Evolutionary conservation across 31 red algal species (phyloP).

Genomic region (Pterothamnion heteromorphum): DNA sequence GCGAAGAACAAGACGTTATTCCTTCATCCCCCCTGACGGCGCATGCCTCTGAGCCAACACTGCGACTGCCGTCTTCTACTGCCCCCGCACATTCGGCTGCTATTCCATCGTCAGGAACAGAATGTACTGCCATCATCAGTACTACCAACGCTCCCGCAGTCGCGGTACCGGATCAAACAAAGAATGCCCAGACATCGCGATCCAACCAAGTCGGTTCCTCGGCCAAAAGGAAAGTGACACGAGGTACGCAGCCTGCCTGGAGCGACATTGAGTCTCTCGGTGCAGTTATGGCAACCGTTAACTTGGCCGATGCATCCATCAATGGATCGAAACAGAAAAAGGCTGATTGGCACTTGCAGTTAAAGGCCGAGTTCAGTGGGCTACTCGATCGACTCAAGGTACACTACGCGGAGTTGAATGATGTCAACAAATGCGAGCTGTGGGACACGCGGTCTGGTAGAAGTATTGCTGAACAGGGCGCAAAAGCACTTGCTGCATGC

Average conservation of each 20-base stretch:
- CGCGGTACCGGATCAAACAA: neutral
- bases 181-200: neutral
- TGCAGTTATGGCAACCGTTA: neutral
- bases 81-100: neutral
- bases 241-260: neutral
- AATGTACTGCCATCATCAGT: neutral
- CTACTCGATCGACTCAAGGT: neutral
- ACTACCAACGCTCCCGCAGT: neutral
- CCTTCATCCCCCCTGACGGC: no score
- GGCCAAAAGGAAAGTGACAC: neutral
- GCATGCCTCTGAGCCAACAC: no score
- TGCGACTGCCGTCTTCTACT: neutral
- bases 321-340: slow-evolving; percentile 19
- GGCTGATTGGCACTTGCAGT: slow-evolving; percentile 4
- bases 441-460: neutral
- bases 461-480: neutral
- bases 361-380: neutral
- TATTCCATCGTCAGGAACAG: neutral
- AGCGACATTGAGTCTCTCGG: neutral
- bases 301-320: neutral
- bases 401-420: neutral
- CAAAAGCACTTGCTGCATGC: neutral
- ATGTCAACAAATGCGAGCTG: neutral
- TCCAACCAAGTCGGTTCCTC: neutral
- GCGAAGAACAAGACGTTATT: no score